Evolutionary conservation across 2,329 filamentous ascomycete genomes (phyloP).

Genomic region (Beauveria rudraprayagi): DNA sequence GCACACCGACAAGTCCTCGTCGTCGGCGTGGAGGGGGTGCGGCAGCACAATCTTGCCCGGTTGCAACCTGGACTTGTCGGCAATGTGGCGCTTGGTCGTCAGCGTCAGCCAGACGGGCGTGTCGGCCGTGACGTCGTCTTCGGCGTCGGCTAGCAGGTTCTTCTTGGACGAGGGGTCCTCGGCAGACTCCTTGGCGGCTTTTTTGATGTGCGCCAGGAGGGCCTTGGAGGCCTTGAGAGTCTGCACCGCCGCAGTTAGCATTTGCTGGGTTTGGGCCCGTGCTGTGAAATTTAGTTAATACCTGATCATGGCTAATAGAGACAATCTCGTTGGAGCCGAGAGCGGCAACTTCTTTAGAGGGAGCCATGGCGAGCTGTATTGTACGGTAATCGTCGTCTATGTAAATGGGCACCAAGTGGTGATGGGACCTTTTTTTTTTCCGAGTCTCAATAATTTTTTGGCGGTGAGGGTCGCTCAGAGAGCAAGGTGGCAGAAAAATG

Average conservation of each 20-base stretch:
- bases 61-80: conserved; percentile 71
- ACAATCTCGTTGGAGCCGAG: conserved; percentile 24
- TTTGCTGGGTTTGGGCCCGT: neutral
- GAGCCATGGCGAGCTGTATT: conserved; percentile 27
- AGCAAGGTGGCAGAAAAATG: conserved; percentile 8
- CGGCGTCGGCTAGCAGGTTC: conserved; percentile 40
- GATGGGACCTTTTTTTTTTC: conserved; percentile 5
- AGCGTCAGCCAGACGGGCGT: conserved; percentile 54
- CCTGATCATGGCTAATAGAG: conserved; percentile 35
- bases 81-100: conserved; percentile 57
- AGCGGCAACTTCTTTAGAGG: conserved; percentile 32
- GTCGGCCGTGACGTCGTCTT: conserved; percentile 37
- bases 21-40: conserved; percentile 54
- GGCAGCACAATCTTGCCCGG: conserved; percentile 75
- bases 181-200: conserved; percentile 40
- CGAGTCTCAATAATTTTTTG: conserved; percentile 16
- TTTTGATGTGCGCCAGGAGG: conserved; percentile 54
- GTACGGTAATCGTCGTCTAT: conserved; percentile 12
- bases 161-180: conserved; percentile 45
- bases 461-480: conserved; percentile 21
- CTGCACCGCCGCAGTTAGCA: conserved; percentile 25
- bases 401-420: neutral
- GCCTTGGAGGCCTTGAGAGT: conserved; percentile 56
- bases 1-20: conserved; percentile 64
- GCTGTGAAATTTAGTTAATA: conserved; percentile 11